Evolutionary conservation across 441 rosid species (phyloP).

Genomic region (Cnidoscolus chayamansa): DNA sequence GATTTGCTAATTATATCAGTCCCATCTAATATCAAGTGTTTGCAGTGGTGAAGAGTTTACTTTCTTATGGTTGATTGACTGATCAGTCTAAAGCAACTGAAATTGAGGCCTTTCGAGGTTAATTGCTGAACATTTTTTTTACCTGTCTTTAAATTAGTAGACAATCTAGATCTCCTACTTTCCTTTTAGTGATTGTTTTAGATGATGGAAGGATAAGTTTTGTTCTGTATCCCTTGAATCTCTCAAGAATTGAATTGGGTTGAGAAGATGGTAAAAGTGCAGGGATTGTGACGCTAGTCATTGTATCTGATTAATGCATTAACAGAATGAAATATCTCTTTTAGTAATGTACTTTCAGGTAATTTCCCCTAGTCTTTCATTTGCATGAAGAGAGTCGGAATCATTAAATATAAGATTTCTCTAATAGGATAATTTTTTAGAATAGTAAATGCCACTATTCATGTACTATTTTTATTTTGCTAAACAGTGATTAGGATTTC

Average conservation of each 20-base stretch:
- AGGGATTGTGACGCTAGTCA: not conserved
- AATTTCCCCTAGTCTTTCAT: not conserved
- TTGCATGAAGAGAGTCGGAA: not conserved
- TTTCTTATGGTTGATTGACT: conserved; percentile 14
- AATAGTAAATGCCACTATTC: not conserved
- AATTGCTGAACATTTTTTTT: conserved; percentile 8
- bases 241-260: not conserved
- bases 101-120: conserved; percentile 23
- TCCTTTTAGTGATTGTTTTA: not conserved
- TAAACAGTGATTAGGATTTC: not conserved
- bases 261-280: not conserved
- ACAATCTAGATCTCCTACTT: conserved; percentile 8
- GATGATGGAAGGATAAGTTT: not conserved
- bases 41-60: not conserved
- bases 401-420: not conserved
- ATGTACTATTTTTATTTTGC: not conserved
- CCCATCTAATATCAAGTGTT: conserved; percentile 49
- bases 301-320: not conserved
- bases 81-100: conserved; percentile 15
- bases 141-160: conserved; percentile 8
- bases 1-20: conserved; percentile 72
- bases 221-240: not conserved
- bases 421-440: not conserved
- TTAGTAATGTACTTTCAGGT: not conserved
- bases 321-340: not conserved